Conservation (phyloP, 768 basidiomycete genomes). For the Xerocomus brunneocitrinus region DNA sequence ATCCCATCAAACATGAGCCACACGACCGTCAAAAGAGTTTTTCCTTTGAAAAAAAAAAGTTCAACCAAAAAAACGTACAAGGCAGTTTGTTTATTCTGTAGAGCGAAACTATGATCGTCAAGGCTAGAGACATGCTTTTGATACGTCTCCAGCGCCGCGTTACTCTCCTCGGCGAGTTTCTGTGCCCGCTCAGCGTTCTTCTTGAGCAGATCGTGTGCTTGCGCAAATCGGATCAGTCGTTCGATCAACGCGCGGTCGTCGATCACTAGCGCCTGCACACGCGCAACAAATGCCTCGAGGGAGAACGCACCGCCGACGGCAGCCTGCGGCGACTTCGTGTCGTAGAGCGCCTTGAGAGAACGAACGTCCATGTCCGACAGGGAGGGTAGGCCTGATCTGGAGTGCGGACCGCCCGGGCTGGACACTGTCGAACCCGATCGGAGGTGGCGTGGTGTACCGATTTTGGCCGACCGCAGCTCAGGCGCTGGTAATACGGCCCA, state of each 20-base stretch:
- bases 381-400: conserved; percentile 40
- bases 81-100: conserved; percentile 48
- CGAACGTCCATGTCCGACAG: conserved; percentile 84
- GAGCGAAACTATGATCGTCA: conserved; percentile 64
- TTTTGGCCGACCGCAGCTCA: conserved; percentile 70
- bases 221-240: conserved; percentile 77
- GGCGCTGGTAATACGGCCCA: conserved; percentile 84
- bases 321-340: conserved; percentile 32
- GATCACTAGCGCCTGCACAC: conserved; percentile 75
- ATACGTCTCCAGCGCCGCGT: conserved; percentile 77
- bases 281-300: conserved; percentile 68
- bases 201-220: conserved; percentile 87
- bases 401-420: conserved; percentile 29
- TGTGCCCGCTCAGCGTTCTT: conserved; percentile 89
- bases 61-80: conserved; percentile 42
- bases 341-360: conserved; percentile 78
- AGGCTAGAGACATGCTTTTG: conserved; percentile 81
- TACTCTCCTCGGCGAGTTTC: conserved; percentile 83
- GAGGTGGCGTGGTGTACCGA: conserved; percentile 44
- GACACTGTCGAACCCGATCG: conserved; percentile 43
- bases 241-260: conserved; percentile 86
- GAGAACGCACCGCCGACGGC: conserved; percentile 44
- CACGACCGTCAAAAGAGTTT: background rate
- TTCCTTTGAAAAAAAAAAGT: background rate
- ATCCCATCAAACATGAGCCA: background rate